phyloP scores from a whole-genome alignment of 2,329 filamentous ascomycete species.

The Erysiphe pulchra region DNA sequence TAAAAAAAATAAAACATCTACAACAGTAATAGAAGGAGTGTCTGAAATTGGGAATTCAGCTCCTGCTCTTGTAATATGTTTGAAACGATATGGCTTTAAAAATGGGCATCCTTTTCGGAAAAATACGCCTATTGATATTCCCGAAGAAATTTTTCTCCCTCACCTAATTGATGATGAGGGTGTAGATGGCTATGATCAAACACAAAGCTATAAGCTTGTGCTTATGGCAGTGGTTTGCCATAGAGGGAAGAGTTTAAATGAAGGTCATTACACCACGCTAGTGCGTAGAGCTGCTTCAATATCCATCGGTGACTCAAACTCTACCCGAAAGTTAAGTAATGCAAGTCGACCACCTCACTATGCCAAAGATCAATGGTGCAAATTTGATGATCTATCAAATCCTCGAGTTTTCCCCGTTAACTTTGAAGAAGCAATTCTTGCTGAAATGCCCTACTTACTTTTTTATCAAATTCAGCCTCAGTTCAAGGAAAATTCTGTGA shows the following conservation, averaged over 20 bases:
- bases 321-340: conserved; percentile 19
- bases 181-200: conserved; percentile 33
- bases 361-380: conserved; percentile 57
- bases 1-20: conserved; percentile 21
- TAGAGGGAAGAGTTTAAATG: conserved; percentile 59
- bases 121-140: conserved; percentile 75
- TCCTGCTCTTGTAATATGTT: conserved; percentile 73
- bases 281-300: conserved; percentile 45
- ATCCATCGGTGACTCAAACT: conserved; percentile 30
- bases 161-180: conserved; percentile 70
- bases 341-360: conserved; percentile 32
- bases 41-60: conserved; percentile 24
- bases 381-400: conserved; percentile 64
- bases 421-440: conserved; percentile 44
- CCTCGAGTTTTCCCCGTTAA: conserved; percentile 56
- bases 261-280: conserved; percentile 77
- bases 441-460: conserved; percentile 81
- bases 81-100: conserved; percentile 70
- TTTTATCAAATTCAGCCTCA: conserved; percentile 91
- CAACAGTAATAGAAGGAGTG: not conserved
- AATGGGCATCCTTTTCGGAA: conserved; percentile 44
- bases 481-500: conserved; percentile 16
- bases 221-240: conserved; percentile 86
- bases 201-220: conserved; percentile 78
- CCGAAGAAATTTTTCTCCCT: conserved; percentile 56